Evolutionary conservation across 257 asterid genomes (phyloP).

Genomic region (Nicotiana benthamiana): DNA sequence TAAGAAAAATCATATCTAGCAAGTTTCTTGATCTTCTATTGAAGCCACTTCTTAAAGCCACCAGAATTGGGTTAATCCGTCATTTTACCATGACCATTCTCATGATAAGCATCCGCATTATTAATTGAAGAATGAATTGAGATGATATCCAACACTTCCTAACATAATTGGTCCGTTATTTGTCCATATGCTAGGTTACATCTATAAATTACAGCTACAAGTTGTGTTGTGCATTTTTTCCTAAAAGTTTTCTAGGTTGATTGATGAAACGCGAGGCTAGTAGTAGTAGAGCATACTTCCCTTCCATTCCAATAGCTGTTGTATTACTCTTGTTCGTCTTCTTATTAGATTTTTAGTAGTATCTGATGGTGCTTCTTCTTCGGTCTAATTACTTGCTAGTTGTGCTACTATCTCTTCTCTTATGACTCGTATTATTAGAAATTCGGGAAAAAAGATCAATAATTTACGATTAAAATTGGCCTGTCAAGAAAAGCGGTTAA

Average conservation of each 20-base stretch:
- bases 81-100: not conserved
- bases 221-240: not conserved
- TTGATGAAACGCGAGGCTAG: no score
- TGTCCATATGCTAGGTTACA: not conserved
- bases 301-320: no score
- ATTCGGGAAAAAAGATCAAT: no score
- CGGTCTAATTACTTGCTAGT: no score
- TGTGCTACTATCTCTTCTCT: no score
- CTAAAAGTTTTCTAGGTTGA: not conserved
- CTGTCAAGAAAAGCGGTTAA: no score
- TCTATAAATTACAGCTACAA: not conserved
- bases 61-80: not conserved
- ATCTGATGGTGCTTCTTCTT: no score
- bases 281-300: no score
- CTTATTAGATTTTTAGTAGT: no score
- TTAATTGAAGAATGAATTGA: not conserved
- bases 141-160: not conserved
- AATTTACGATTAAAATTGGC: no score
- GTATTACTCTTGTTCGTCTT: no score
- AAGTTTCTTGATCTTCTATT: not conserved
- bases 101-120: not conserved
- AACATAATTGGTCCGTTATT: not conserved
- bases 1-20: not conserved
- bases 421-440: no score
- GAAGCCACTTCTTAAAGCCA: not conserved